Evolutionary conservation across 2,329 filamentous ascomycete genomes (phyloP), one percentile per base, ranked within the genome.

Genomic region (Xylogone sp.): DNA sequence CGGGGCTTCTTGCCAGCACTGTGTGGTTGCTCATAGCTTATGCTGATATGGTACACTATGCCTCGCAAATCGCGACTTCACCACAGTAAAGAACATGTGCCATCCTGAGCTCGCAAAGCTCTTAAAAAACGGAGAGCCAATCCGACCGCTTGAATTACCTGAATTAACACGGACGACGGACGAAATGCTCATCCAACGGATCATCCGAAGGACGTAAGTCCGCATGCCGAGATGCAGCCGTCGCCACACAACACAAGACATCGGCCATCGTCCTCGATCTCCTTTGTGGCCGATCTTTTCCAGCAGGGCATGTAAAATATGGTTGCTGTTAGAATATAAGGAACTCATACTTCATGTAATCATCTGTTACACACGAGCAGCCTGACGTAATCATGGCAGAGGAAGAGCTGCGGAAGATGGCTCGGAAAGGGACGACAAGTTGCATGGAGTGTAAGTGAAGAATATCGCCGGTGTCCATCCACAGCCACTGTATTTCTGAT

Each of bases 341-440:
- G 27, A 13, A 31, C 27, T 8, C 13, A 8, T 7, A 13, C 7
- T 31, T 13, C 13, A 7, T 31, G 27, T 31, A 31, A 7, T 31
- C 27, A 31, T 7, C 27, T 31, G 27, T 13, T 31, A 31, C 27
- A 31, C 27, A 31, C 13, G 27, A 31, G 27, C 27, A 7, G 27
- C 27, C 27, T 31, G 45, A 24, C 39, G 46, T 42, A 39, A 51
- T 21, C 19, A 54, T 56, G 54, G 42, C 44, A 18, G 49, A 56
- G 39, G 49, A 51, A 13, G 48, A 50, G 43, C 45, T 18, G 34
- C 52, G 21, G 22, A 50, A 39, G 18, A 54, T 34, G 19, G 27
- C 49, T 52, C 60, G 64, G 21, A 65, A 65, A 49, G 63, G 64
- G 19, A 65, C 62, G 4, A 61, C 54, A 45, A 65, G 62, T 48